phyloP scores from a whole-genome alignment of 768 basidiomycete species.

The Boletus insuetus region DNA sequence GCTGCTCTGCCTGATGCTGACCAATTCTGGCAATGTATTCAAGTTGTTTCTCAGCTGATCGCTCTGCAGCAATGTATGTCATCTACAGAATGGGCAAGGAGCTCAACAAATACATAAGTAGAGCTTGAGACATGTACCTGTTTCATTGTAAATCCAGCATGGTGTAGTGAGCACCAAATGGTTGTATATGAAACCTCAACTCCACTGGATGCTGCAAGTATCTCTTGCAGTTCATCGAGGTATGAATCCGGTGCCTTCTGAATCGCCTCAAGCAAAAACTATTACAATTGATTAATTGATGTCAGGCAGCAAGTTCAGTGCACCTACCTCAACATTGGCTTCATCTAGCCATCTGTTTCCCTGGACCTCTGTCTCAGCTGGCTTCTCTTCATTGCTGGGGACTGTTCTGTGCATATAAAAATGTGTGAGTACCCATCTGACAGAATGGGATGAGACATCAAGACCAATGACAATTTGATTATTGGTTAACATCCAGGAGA shows the following conservation, averaged over 20 bases:
- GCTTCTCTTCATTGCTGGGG: background rate
- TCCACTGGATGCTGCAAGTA: background rate
- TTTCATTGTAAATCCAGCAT: background rate
- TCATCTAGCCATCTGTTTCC: background rate
- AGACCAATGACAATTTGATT: background rate
- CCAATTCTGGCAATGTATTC: background rate
- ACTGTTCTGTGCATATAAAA: background rate
- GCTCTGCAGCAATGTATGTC: background rate
- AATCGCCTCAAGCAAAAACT: background rate
- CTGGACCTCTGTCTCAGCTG: accelerated
- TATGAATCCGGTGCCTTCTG: background rate
- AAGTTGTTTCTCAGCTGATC: background rate
- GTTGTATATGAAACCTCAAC: background rate
- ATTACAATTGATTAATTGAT: background rate
- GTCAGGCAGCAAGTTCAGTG: background rate
- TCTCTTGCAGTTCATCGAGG: background rate
- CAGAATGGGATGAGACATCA: background rate
- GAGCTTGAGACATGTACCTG: background rate
- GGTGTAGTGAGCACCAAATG: background rate
- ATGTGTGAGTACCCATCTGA: background rate
- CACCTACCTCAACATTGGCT: background rate
- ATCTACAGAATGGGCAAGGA: background rate
- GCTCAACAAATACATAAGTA: too few species aligned
- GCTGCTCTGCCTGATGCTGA: background rate
- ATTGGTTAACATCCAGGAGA: background rate